Evolutionary conservation across 2,329 filamentous ascomycete species (phyloP), one percentile per base, ranked within the genome.

Genomic region (Fusarium xyrophilum): DNA sequence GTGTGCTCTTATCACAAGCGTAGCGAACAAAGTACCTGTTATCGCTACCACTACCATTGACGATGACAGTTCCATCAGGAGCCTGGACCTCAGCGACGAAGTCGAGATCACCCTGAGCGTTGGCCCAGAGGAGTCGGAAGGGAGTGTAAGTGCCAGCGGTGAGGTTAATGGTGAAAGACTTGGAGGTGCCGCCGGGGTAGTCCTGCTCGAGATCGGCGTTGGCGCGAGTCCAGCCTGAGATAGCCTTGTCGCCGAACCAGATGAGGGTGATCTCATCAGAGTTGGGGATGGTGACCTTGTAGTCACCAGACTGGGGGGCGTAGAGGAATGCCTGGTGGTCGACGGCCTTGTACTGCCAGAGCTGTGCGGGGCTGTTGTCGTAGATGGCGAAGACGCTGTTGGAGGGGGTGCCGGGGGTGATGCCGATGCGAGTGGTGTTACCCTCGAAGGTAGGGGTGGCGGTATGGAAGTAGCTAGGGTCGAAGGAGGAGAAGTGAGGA

Each of bases 201-300:
- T 61, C 56, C 15, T 62, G 59, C 38, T 62, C 59, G 3, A 62
- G 44, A 27, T 62, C 56, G 3, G 59, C 59, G 9, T 62, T 62
- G 0, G 2, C 6, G 0, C 59, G 59, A 12, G 44, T 54, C 59
- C 59, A 62, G 3, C 32, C 15, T 0, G 10, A 3, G 0, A 61
- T 1, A 3, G 59, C 59, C 38, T 62, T 62, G 7, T 12, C 1
- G 2, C 59, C 59, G 39, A 62, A 62, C 59, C 59, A 62, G 3
- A 62, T 39, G 6, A 62, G 56, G 3, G 59, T 62, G 15, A 62
- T 62, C 43, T 62, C 59, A 7, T 62, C 59, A 19, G 59, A 62
- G 44, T 61, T 62, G 13, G 59, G 59, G 3, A 62, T 28, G 4
- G 59, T 62, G 8, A 62, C 56, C 3, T 19, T 9, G 13, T 62